phyloP scores from a whole-genome alignment of 495 filamentous ascomycete genomes.

The Terfezia boudieri region DNA sequence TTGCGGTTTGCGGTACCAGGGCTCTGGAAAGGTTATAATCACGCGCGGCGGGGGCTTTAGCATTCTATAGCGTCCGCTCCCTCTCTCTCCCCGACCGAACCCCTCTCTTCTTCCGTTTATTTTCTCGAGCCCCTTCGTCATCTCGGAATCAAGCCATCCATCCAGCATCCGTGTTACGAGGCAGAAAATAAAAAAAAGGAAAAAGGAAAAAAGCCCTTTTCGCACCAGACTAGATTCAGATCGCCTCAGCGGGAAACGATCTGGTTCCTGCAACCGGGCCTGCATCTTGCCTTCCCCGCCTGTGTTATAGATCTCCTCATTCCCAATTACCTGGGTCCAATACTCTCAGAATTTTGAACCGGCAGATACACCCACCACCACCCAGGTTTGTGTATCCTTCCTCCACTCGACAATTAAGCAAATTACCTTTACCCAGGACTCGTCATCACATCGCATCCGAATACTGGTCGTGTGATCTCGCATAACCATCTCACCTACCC shows the following conservation, averaged over 20 bases:
- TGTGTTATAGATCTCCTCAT: background rate
- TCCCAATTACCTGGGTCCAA: background rate
- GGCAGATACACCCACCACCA: background rate
- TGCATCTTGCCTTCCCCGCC: background rate
- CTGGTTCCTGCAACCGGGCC: background rate
- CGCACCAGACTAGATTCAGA: background rate
- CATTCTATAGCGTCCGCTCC: too few relatives aligned
- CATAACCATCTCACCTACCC: background rate
- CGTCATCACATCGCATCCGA: background rate
- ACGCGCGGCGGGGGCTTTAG: background rate
- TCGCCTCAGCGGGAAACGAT: background rate
- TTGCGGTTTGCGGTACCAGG: background rate
- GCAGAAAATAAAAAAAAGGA: background rate
- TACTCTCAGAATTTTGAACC: background rate
- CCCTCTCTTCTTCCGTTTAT: background rate
- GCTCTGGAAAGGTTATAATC: background rate
- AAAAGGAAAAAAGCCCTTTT: background rate
- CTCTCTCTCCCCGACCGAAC: too few relatives aligned
- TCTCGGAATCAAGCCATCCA: too few relatives aligned
- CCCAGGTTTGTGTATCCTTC: background rate
- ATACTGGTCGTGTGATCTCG: background rate
- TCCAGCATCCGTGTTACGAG: too few relatives aligned
- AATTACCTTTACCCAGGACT: background rate
- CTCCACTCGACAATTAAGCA: background rate
- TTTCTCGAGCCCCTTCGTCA: background rate